Percentiles rank a stretch among this genome's conserved stretches.
Conservation (phyloP, 78 protist genomes). For the slime mould (Dictyostelium discoideum) region DNA sequence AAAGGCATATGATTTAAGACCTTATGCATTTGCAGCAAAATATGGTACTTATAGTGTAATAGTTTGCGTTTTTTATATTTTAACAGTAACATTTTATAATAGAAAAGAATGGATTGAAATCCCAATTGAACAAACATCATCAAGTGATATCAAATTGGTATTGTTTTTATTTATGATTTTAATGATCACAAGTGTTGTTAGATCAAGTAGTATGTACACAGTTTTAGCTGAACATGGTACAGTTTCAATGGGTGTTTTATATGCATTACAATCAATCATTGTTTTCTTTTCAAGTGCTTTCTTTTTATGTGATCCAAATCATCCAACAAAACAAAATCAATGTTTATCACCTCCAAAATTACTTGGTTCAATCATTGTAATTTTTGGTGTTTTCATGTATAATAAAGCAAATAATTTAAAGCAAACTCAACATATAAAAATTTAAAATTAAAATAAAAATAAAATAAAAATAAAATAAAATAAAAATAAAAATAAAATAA, state of each 20-base stretch:
- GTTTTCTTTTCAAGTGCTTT: constrained; percentile 32
- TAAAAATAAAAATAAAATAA: too few species aligned
- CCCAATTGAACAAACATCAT: background rate
- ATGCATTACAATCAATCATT: constrained; percentile 50
- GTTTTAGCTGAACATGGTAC: constrained; percentile 36
- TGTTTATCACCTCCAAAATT: constrained; percentile 37
- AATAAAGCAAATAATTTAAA: background rate
- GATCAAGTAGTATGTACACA: constrained; percentile 47
- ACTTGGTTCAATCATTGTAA: constrained; percentile 40
- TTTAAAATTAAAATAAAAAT: background rate
- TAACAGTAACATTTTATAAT: constrained; percentile 45
- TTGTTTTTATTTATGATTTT: background rate
- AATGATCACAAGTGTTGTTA: background rate
- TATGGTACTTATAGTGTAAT: constrained; percentile 38
- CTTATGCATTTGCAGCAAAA: constrained; percentile 29
- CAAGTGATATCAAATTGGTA: background rate
- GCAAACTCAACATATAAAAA: background rate
- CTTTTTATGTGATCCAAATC: constrained; percentile 56
- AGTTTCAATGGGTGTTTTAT: constrained; percentile 60
- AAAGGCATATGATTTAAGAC: constrained; percentile 14
- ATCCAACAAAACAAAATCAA: constrained; percentile 46
- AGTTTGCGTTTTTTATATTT: constrained; percentile 13
- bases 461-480: background rate
- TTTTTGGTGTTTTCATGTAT: constrained; percentile 12
- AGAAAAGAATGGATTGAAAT: constrained; percentile 7